Base-by-base conservation (phyloP, 116 monocot genomes). In the Trichopus zeylanicus region DNA sequence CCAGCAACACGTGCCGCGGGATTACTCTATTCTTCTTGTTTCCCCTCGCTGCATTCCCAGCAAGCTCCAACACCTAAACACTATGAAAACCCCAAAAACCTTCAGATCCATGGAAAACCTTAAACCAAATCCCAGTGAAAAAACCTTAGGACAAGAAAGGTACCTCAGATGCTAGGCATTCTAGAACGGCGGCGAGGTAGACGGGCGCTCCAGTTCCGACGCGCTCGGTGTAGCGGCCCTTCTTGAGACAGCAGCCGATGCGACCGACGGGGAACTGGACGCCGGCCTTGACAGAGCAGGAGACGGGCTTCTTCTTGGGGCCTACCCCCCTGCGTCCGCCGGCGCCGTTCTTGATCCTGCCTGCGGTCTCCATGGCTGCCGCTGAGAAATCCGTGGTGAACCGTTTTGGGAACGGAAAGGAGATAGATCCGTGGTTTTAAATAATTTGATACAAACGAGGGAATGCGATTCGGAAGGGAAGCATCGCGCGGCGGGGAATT, bases 201-300 rank as follows among this genome's bases (percentile, higher is more conserved):
- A 72, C 51, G n/a, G 72, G 72, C 1, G 72, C 72, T 18, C 72
- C 72, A 49, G 72, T 59, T 19, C 72, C 72, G 15, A 72, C 72
- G 26, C 68, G 42, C n/a, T 42, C 18, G 18, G 42, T n/a, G n/a
- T 42, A 42, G 3, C 42, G 42, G 0, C 42, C 59, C 22, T 59
- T 59, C 34, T 59, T 59, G 20, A 59, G 34, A 23, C 26, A 59
- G 0, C 59, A 37, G 21, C 59, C 59, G 21, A 59, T 59, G 21
- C 59, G 59, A 23, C 59, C 59, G 5, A 59, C 59, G 32, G 59
- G 59, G 13, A 59, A 59, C 59, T 59, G 59, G 22, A 59, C 35
- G 1, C 59, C 59, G 22, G 59, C 59, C 37, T 59, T 59, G 7
- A 59, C 59, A 1, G 59, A 59, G 6, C 59, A 37, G 1, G 59